These are phyloP conservation scores for Parafenestella ontariensis DNA, from an alignment of 2,329 filamentous ascomycete species.

Conservation along the genomic window DNA sequence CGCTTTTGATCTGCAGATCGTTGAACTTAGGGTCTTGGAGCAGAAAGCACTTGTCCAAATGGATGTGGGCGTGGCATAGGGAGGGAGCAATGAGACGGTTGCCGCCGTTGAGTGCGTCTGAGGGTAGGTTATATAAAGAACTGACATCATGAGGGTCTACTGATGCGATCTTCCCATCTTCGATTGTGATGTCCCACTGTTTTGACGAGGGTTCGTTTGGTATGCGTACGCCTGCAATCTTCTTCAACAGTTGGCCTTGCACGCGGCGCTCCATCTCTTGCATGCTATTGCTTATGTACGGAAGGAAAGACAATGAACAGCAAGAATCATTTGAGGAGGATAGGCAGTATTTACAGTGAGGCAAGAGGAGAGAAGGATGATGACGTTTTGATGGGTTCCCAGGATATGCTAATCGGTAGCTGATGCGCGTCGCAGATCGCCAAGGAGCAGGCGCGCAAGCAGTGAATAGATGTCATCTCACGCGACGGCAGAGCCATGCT, in stretches of 20 bases:
- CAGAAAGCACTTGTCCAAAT: constrained; percentile 72
- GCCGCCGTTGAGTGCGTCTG: constrained; percentile 50
- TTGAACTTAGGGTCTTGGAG: constrained; percentile 65
- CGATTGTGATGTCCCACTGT: constrained; percentile 49
- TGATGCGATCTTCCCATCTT: constrained; percentile 42
- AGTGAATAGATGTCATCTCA: constrained; percentile 4
- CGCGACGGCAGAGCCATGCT: neutral
- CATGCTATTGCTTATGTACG: neutral
- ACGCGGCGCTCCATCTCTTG: constrained; percentile 2
- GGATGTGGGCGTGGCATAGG: constrained; percentile 75
- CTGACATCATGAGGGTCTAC: constrained; percentile 38
- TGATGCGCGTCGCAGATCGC: constrained; percentile 16
- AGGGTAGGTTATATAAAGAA: constrained; percentile 6
- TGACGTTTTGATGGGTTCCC: constrained; percentile 17
- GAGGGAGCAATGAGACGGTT: constrained; percentile 59
- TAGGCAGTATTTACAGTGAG: constrained; percentile 28
- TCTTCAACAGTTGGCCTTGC: constrained; percentile 24
- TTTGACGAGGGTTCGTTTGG: constrained; percentile 37
- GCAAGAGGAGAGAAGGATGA: constrained; percentile 8
- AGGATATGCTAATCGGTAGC: constrained; percentile 10
- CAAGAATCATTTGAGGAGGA: constrained; percentile 19
- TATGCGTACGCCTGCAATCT: constrained; percentile 45
- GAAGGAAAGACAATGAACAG: no score
- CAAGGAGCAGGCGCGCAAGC: constrained; percentile 5
- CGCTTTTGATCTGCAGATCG: constrained; percentile 65